Percentiles rank a stretch among this genome's conserved stretches.
These are phyloP conservation scores for Nannochloropsis oceanica DNA, from an alignment of 108 stramenopile species.

Conservation along the genomic window DNA sequence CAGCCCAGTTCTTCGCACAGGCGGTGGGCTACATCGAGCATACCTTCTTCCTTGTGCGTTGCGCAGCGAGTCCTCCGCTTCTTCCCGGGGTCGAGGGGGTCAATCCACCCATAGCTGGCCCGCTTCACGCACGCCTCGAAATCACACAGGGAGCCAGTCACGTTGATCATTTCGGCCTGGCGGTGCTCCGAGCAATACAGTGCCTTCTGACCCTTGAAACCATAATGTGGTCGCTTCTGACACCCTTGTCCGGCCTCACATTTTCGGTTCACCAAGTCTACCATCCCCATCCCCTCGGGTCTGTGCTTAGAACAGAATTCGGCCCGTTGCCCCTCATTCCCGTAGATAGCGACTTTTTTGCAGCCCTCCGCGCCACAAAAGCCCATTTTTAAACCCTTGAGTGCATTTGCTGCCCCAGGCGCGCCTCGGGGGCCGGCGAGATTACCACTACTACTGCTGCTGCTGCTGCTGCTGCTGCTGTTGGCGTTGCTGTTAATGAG, in stretches of 20 bases:
- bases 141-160: neutral
- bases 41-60: slow-evolving; percentile 17
- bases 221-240: slow-evolving; percentile 24
- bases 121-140: neutral
- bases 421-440: neutral
- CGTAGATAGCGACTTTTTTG: slow-evolving; percentile 8
- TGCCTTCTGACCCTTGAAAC: slow-evolving; percentile 21
- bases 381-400: neutral
- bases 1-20: neutral
- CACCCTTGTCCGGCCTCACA: slow-evolving; percentile 18
- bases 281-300: slow-evolving; percentile 11
- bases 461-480: too few species aligned
- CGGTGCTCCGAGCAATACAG: slow-evolving; percentile 18
- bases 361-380: slow-evolving; percentile 1
- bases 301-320: slow-evolving; percentile 2
- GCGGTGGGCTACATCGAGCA: slow-evolving; percentile 24
- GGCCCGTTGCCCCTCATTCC: slow-evolving; percentile 5
- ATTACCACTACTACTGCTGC: neutral
- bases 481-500: too few species aligned
- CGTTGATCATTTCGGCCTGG: neutral
- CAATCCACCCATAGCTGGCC: neutral
- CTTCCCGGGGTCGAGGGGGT: neutral
- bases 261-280: slow-evolving; percentile 20
- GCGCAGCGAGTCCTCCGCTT: slow-evolving; percentile 3
- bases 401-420: neutral